Conservation (phyloP, 2,329 filamentous ascomycete genomes). For the Ambrosiella cleistominuta region DNA sequence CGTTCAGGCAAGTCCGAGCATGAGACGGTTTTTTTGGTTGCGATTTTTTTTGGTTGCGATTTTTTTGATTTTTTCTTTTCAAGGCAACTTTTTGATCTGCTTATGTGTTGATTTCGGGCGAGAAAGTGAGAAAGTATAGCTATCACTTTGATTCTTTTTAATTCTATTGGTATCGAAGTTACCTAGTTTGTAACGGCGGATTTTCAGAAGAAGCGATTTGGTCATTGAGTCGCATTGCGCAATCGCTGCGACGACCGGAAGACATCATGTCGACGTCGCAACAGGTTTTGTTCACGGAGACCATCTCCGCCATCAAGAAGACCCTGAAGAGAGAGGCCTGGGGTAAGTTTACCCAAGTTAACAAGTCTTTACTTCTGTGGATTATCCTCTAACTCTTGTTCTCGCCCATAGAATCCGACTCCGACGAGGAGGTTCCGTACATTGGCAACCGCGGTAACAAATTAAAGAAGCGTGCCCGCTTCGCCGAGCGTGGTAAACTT, state of each 20-base stretch:
- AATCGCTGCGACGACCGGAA: not conserved
- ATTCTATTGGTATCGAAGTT: too few relatives aligned
- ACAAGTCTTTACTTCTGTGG: not conserved
- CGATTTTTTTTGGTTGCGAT: too few relatives aligned
- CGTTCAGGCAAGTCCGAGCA: too few relatives aligned
- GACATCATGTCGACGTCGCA: slow-evolving; percentile 27
- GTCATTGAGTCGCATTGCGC: not conserved
- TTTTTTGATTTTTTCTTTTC: too few relatives aligned
- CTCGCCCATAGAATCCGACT: slow-evolving; percentile 49
- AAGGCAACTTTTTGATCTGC: too few relatives aligned
- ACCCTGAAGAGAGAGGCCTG: slow-evolving; percentile 47
- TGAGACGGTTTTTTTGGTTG: too few relatives aligned
- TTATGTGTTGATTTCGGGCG: too few relatives aligned
- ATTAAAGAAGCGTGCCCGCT: slow-evolving; percentile 56
- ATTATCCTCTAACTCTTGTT: not conserved
- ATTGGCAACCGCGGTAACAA: slow-evolving; percentile 64
- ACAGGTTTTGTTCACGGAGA: slow-evolving; percentile 47
- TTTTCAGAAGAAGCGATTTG: not conserved
- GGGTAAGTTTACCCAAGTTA: slow-evolving; percentile 25
- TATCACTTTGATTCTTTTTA: too few relatives aligned
- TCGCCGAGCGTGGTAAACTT: slow-evolving; percentile 52
- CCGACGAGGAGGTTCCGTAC: slow-evolving; percentile 52
- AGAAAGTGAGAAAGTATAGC: too few relatives aligned
- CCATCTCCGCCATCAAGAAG: slow-evolving; percentile 50
- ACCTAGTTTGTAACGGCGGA: too few relatives aligned